A percentile compares a stretch with the other conserved stretches of the same genome.
Evolutionary conservation across 371 early-diverging fungal genomes (phyloP).

Genomic region (Syncephalis fuscata): DNA sequence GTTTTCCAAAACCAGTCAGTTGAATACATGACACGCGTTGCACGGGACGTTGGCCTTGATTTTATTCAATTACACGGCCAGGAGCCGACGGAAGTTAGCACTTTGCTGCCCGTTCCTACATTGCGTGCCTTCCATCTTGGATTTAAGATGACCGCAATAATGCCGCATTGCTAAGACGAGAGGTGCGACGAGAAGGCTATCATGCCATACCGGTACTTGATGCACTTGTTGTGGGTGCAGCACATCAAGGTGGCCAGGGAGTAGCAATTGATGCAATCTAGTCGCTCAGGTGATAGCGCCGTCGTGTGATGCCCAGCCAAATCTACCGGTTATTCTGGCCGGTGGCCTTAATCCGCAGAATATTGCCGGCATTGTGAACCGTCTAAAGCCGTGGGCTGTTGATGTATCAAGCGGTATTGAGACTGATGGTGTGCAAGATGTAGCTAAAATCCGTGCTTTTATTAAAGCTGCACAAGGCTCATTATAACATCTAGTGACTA

Average conservation of each 20-base stretch:
- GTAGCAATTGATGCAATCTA: conserved; percentile 63
- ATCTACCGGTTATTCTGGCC: conserved; percentile 61
- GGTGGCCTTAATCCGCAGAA: conserved; percentile 83
- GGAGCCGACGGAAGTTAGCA: conserved; percentile 43
- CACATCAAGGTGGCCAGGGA: conserved; percentile 54
- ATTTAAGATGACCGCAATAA: conserved; percentile 17
- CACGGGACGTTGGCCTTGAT: conserved; percentile 52
- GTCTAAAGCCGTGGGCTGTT: conserved; percentile 66
- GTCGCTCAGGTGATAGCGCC: conserved; percentile 34
- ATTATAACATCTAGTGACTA: no score
- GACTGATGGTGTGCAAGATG: conserved; percentile 50
- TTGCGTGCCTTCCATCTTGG: conserved; percentile 79
- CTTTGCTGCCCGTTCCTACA: conserved; percentile 61
- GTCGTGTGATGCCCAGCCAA: background rate
- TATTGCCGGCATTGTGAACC: conserved; percentile 46
- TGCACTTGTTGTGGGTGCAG: conserved; percentile 38
- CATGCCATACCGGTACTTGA: conserved; percentile 53
- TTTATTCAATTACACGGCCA: conserved; percentile 86
- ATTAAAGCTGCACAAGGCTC: conserved; percentile 25
- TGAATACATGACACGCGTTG: conserved; percentile 54
- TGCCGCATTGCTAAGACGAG: conserved; percentile 17
- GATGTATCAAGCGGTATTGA: conserved; percentile 91
- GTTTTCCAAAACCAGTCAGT: conserved; percentile 79
- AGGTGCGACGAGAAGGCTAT: conserved; percentile 13
- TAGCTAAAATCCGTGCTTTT: conserved; percentile 44